A percentile compares a stretch with the other conserved stretches of the same genome.
phyloP scores from a whole-genome alignment of 192 early-diverging fungal species.

The Piromyces sp. region DNA sequence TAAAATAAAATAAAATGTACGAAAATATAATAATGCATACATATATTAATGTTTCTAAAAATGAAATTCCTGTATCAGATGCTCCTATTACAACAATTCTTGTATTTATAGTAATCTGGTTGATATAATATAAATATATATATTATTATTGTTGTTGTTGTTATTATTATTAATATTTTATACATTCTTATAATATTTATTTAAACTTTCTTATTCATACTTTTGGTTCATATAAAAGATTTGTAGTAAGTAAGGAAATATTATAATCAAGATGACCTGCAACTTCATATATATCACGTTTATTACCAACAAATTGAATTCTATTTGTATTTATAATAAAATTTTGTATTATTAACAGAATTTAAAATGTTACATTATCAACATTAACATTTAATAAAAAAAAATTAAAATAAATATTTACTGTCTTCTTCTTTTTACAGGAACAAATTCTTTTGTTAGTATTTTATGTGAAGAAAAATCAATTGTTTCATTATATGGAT shows the following conservation, averaged over 20 bases:
- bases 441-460: constrained; percentile 13
- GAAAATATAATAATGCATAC: constrained; percentile 8
- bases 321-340: constrained; percentile 8
- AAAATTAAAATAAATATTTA: constrained; percentile 2
- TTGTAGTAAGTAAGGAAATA: constrained; percentile 16
- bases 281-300: constrained; percentile 19
- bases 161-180: too few species aligned
- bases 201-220: constrained; percentile 5
- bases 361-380: too few species aligned
- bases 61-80: constrained; percentile 26
- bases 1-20: too few species aligned
- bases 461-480: constrained; percentile 16
- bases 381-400: too few species aligned
- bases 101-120: constrained; percentile 19
- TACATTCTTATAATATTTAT: too few species aligned
- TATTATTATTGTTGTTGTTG: too few species aligned
- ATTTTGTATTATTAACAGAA: too few species aligned
- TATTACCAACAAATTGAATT: constrained; percentile 20
- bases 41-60: constrained; percentile 29
- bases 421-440: constrained; percentile 18
- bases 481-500: constrained; percentile 5
- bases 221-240: constrained; percentile 24
- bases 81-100: constrained; percentile 32
- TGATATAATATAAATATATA: not conserved
- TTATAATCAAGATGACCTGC: constrained; percentile 11